Conservation (phyloP, 805 yeast genomes). For the Yarrowia deformans region DNA sequence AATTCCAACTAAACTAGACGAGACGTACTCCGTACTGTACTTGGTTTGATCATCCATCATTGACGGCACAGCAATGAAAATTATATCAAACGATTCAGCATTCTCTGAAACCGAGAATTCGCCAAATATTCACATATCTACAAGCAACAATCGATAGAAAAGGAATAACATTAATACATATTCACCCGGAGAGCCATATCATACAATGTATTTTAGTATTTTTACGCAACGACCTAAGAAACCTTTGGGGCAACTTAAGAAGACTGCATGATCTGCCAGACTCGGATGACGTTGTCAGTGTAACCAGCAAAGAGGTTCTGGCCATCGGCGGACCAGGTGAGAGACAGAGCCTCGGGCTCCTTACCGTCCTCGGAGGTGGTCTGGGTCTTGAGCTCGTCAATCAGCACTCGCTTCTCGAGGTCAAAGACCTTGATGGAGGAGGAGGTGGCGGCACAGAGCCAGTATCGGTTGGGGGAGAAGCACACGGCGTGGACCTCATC, state of each 20-base stretch:
- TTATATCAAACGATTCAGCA: too few relatives aligned
- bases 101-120: too few relatives aligned
- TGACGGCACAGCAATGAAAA: too few relatives aligned
- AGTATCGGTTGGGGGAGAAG: slow-evolving; percentile 99
- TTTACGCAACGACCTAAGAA: slow-evolving; percentile 12
- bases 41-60: too few relatives aligned
- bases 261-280: slow-evolving; percentile 97
- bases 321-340: slow-evolving; percentile 99
- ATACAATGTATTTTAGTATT: slow-evolving; percentile 39
- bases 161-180: too few relatives aligned
- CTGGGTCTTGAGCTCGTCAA: slow-evolving; percentile 98
- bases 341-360: slow-evolving; percentile 97
- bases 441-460: slow-evolving; percentile 99
- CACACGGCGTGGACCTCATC: slow-evolving; percentile 98
- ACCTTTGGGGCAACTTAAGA: slow-evolving; percentile 41
- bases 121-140: too few relatives aligned
- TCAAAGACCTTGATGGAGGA: slow-evolving; percentile 98
- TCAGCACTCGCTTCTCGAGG: slow-evolving; percentile 91
- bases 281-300: slow-evolving; percentile 99
- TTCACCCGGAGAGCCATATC: slow-evolving; percentile 8
- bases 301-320: slow-evolving; percentile 99
- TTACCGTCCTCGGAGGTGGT: slow-evolving; percentile 83
- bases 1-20: too few relatives aligned
- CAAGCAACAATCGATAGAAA: too few relatives aligned
- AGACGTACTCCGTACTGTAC: too few relatives aligned